A percentile compares a stretch with the other conserved stretches of the same genome.
Evolutionary conservation across 768 basidiomycete genomes (phyloP).

Genomic region (Mycena albidolilacea): DNA sequence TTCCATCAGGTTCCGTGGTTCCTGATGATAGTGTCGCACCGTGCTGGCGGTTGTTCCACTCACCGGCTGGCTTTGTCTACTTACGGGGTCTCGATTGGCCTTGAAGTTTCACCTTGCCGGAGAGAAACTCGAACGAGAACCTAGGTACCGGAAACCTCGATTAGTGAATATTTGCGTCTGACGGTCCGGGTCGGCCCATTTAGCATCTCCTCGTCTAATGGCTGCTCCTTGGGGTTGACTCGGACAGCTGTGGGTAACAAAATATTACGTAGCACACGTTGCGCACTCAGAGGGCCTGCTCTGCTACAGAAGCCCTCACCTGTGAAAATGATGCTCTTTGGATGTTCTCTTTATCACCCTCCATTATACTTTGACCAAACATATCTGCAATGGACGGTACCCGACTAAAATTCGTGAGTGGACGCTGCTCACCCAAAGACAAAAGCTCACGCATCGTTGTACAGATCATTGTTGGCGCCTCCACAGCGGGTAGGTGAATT

Average conservation of each 20-base stretch:
- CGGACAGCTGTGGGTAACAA: neutral
- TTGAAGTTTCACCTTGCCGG: too few relatives aligned
- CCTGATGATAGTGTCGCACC: too few relatives aligned
- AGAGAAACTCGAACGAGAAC: too few relatives aligned
- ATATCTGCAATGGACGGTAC: neutral
- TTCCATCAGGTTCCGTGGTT: too few relatives aligned
- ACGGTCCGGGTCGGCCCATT: too few relatives aligned
- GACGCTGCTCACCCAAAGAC: neutral
- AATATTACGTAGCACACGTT: neutral
- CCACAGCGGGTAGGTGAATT: slow-evolving; percentile 22
- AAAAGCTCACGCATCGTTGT: neutral
- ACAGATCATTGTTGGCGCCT: slow-evolving; percentile 36
- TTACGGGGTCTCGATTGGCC: too few relatives aligned
- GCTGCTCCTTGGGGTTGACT: neutral
- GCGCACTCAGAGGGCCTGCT: neutral
- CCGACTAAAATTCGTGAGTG: slow-evolving; percentile 21
- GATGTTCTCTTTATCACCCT: neutral
- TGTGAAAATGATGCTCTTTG: neutral
- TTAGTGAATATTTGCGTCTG: too few relatives aligned
- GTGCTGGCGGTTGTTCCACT: too few relatives aligned
- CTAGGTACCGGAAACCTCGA: too few relatives aligned
- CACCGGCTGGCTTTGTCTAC: too few relatives aligned
- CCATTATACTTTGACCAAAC: neutral
- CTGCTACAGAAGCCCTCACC: neutral
- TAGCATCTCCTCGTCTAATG: too few relatives aligned